A percentile compares a stretch with the other conserved stretches of the same genome.
phyloP scores from a whole-genome alignment of 192 early-diverging fungal species.

The Nowakowskiella sp. region DNA sequence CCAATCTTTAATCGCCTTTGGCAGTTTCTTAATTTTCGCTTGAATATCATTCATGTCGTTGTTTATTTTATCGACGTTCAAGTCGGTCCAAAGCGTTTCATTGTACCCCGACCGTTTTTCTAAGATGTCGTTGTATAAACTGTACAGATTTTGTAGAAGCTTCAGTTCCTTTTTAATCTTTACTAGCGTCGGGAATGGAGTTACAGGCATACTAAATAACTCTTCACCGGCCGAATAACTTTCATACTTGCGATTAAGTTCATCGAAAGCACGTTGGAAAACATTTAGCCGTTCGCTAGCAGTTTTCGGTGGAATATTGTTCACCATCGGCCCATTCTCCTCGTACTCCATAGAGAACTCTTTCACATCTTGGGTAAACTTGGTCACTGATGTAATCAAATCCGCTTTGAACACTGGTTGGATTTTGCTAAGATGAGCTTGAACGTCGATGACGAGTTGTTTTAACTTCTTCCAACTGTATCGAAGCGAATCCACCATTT shows the following conservation, averaged over 20 bases:
- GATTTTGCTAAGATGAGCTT: slow-evolving; percentile 52
- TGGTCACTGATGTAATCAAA: slow-evolving; percentile 44
- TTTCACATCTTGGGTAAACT: slow-evolving; percentile 53
- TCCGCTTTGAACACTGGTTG: slow-evolving; percentile 58
- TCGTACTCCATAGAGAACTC: slow-evolving; percentile 57
- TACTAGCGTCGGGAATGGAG: slow-evolving; percentile 53
- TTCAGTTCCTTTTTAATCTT: slow-evolving; percentile 56
- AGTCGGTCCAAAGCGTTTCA: slow-evolving; percentile 53
- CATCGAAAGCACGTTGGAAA: slow-evolving; percentile 57
- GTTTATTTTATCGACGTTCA: slow-evolving; percentile 51
- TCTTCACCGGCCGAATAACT: slow-evolving; percentile 60
- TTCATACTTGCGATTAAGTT: slow-evolving; percentile 61
- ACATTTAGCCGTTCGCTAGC: slow-evolving; percentile 57
- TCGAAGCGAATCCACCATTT: slow-evolving; percentile 59
- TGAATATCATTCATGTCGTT: slow-evolving; percentile 56
- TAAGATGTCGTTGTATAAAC: slow-evolving; percentile 57
- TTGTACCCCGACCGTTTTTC: slow-evolving; percentile 48
- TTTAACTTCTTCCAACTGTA: slow-evolving; percentile 66
- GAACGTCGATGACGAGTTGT: slow-evolving; percentile 51
- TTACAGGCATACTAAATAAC: slow-evolving; percentile 54
- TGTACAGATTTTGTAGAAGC: slow-evolving; percentile 56
- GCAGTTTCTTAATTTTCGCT: slow-evolving; percentile 59
- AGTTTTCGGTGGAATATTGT: slow-evolving; percentile 56
- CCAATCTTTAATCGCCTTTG: slow-evolving; percentile 59
- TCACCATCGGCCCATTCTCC: slow-evolving; percentile 58